Evolutionary conservation across 2,329 filamentous ascomycete genomes (phyloP), one percentile per base, ranked within the genome.

Genomic region (Colletotrichum cordylinicola): DNA sequence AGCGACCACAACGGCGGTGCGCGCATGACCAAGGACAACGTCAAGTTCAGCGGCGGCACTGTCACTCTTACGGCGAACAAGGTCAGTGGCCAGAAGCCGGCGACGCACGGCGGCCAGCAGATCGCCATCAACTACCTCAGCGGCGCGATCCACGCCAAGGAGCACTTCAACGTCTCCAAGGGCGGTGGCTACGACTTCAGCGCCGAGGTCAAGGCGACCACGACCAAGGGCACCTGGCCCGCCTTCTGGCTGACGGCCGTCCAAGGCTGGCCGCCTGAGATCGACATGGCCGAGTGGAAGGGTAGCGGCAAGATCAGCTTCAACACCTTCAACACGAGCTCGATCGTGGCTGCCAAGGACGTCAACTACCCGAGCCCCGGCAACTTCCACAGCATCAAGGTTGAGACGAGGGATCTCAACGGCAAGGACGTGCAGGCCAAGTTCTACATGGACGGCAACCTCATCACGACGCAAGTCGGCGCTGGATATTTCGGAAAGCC

Each of bases 271-370:
- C 90, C 90, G 18, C 90, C 90, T 0, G 90, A 91, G 85, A 87
- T 92, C 71, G 90, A 92, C 79, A 86, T 92, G 82, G 90, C 90
- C 2, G 90, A 92, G 81, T 92, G 90, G 90, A 92, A 91, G 80
- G 90, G 90, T n/a, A 85, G 81, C 39, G 89, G 89, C 18, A 87
- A 89, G 79, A 88, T 91, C 75, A 88, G 85, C 37, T 91, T 91
- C 83, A 91, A 91, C 78, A 91, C 89, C 2, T 89, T 89, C 79
- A 88, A 89, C 78, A 88, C 88, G 3, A 87, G 86, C 37, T 86
- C 83, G 6, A 79, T 86, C 60, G 86, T 91, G 4, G 81, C 84
- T 5, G 85, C 88, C 52, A 82, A 84, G 55, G 86, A 91, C 77
- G 86, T 90, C 8, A 81, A 80, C 0, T 92, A 92, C 77, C 81